Percentiles rank a stretch among this genome's conserved stretches.
Conservation (phyloP, 2,329 filamentous ascomycete genomes). For the Calonectria honghensis region DNA sequence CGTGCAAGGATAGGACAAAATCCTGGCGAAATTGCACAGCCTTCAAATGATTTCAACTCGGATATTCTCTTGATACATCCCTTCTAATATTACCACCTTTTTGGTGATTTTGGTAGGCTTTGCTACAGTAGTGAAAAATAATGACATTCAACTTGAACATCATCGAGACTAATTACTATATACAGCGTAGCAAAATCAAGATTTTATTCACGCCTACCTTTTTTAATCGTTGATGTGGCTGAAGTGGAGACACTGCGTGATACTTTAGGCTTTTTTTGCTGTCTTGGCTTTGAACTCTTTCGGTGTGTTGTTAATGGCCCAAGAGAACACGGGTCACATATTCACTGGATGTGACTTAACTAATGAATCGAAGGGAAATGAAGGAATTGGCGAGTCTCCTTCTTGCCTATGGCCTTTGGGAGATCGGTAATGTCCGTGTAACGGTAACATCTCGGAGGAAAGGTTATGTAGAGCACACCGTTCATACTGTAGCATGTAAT, state of each 20-base stretch:
- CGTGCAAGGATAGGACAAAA: background rate
- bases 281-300: background rate
- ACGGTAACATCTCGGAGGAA: background rate
- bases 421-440: too few species aligned
- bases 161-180: background rate
- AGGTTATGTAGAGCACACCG: too few species aligned
- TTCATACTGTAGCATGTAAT: background rate
- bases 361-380: background rate
- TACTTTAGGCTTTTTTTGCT: background rate
- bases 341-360: background rate
- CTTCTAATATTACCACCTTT: background rate
- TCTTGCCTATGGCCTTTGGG: background rate
- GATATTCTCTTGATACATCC: background rate
- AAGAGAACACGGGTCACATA: background rate
- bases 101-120: background rate
- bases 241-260: background rate
- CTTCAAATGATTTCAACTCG: background rate
- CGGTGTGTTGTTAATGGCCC: background rate
- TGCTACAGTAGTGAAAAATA: background rate
- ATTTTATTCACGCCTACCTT: background rate
- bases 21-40: background rate
- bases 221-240: background rate
- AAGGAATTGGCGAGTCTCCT: background rate
- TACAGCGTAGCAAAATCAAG: background rate
- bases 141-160: background rate